phyloP scores from a whole-genome alignment of 2,329 filamentous ascomycete genomes.

The Colletotrichum sp. region DNA sequence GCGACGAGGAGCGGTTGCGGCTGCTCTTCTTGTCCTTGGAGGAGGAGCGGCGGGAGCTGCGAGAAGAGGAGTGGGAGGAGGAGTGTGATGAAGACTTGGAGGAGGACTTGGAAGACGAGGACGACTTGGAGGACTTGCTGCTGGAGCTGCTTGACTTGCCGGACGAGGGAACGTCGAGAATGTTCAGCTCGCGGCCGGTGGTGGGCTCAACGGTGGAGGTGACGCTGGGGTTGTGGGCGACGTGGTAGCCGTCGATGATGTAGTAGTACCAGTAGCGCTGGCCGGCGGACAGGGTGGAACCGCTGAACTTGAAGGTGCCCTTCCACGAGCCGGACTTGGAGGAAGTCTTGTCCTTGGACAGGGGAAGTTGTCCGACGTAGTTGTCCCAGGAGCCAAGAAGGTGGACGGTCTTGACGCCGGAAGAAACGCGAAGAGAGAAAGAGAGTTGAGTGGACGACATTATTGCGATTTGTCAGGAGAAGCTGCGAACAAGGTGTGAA shows the following conservation, averaged over 20 bases:
- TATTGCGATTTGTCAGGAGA: constrained; percentile 45
- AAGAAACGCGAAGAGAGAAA: constrained; percentile 94
- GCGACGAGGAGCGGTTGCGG: constrained; percentile 52
- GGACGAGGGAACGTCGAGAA: constrained; percentile 82
- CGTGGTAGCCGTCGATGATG: constrained; percentile 99
- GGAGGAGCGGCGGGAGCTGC: constrained; percentile 32
- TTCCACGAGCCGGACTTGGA: constrained; percentile 93
- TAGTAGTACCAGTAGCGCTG: constrained; percentile 99
- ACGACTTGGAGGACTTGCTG: constrained; percentile 25
- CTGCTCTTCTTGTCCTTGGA: constrained; percentile 45
- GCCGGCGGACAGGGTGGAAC: constrained; percentile 82
- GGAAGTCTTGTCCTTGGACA: constrained; percentile 83
- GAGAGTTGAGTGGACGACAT: constrained; percentile 95
- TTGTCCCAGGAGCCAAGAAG: constrained; percentile 98
- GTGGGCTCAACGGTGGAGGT: constrained; percentile 92
- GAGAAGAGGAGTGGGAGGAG: constrained; percentile 51
- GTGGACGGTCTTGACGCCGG: constrained; percentile 96
- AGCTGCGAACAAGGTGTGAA: constrained; percentile 29
- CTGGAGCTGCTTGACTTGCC: constrained; percentile 42
- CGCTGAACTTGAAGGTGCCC: constrained; percentile 95
- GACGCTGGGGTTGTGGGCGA: constrained; percentile 93
- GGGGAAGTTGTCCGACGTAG: constrained; percentile 92
- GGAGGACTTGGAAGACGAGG: constrained; percentile 39
- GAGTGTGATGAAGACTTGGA: constrained; percentile 51
- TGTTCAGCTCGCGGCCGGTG: constrained; percentile 95